phyloP scores from a whole-genome alignment of 2,329 filamentous ascomycete species.

The Lasiodiplodia gonubiensis region DNA sequence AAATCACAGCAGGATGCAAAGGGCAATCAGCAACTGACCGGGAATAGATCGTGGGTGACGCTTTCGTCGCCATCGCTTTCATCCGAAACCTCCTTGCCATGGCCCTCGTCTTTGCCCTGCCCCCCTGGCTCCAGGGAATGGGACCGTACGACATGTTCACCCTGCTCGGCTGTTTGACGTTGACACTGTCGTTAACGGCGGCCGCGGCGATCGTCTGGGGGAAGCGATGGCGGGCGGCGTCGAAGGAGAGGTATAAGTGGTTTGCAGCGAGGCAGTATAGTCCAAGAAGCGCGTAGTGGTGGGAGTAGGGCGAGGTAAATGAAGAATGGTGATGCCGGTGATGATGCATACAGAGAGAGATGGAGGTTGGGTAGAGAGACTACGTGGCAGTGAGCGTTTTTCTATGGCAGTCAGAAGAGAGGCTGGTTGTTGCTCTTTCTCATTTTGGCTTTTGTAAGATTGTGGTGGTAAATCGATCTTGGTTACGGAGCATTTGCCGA shows the following conservation, averaged over 20 bases:
- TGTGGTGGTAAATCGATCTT: no score
- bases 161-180: conserved; percentile 38
- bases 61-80: conserved; percentile 54
- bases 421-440: no score
- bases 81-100: conserved; percentile 53
- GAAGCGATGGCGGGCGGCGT: conserved; percentile 31
- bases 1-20: no score
- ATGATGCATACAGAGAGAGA: no score
- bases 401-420: no score
- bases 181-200: neutral
- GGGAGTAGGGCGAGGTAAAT: no score
- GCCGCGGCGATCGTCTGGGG: conserved; percentile 26
- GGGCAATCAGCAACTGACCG: no score
- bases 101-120: conserved; percentile 54
- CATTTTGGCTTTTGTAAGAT: no score
- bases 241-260: neutral
- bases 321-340: no score
- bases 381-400: no score
- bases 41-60: conserved; percentile 53
- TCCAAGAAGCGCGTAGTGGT: conserved; percentile 10
- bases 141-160: conserved; percentile 52
- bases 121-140: conserved; percentile 49
- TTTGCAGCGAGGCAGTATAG: conserved; percentile 17
- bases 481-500: no score
- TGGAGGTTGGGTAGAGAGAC: no score